Conservation (phyloP, 2,329 filamentous ascomycete species). For the Neofusicoccum parvum region DNA sequence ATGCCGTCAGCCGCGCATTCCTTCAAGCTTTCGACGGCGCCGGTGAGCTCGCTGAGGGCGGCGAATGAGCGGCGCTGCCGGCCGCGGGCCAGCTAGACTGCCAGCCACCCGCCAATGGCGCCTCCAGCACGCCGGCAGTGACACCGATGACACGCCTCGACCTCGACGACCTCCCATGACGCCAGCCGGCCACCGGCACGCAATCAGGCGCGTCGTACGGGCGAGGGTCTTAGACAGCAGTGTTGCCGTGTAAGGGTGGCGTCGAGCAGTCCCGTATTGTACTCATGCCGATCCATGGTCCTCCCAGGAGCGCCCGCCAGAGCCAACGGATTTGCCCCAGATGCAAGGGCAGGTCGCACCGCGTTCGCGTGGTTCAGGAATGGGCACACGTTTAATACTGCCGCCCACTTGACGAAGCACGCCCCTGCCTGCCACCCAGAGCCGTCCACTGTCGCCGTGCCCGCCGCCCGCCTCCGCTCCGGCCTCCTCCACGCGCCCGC, state of each 20-base stretch:
- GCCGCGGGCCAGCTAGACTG: constrained; percentile 2
- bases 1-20: constrained; percentile 17
- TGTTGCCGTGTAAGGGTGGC: constrained; percentile 15
- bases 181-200: constrained; percentile 14
- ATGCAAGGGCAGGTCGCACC: constrained; percentile 23
- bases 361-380: constrained; percentile 22
- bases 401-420: constrained; percentile 16
- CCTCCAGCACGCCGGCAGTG: constrained; percentile 7
- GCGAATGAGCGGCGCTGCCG: constrained; percentile 14
- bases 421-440: constrained; percentile 2
- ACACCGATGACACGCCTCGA: constrained; percentile 17
- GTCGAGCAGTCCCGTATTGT: constrained; percentile 11
- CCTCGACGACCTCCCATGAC: constrained; percentile 16
- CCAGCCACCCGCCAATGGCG: constrained; percentile 21
- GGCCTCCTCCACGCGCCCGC: constrained; percentile 9
- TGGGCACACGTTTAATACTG: constrained; percentile 19
- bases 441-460: constrained; percentile 11
- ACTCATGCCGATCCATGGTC: constrained; percentile 16
- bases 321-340: constrained; percentile 18
- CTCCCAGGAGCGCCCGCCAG: neutral
- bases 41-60: neutral
- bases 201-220: constrained; percentile 19
- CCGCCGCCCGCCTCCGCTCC: constrained; percentile 4
- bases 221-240: constrained; percentile 17
- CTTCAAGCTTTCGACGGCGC: constrained; percentile 18